Evolutionary conservation across 208 protist genomes (phyloP), one percentile per base, ranked within the genome.

Genomic region (Leishmania mexicana): DNA sequence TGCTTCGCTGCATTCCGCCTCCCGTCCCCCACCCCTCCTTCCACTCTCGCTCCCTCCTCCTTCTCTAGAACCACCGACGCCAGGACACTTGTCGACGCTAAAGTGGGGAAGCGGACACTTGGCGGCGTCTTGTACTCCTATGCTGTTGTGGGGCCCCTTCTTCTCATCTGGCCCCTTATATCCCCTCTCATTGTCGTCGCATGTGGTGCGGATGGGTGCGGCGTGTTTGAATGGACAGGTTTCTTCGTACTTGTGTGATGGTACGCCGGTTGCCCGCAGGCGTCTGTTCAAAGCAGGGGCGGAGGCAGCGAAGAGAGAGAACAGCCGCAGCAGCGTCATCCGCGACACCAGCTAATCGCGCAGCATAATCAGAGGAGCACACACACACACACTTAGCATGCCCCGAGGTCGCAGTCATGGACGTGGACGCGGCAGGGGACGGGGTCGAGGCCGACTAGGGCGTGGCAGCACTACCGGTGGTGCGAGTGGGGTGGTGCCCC

Each of bases 351-450:
- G 13, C 13, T 40, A 24, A 19, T 68, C 62, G 3, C 2, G 15
- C 62, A 35, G 8, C 62, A 38, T n/a, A 74, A 4, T 53, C 68
- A 72, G 10, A 51, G 28, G n/a, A 28, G 49, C 45, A 0, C 24
- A 31, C 57, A 62, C 24, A 31, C 57, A 62, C 17, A 10, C 28
- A 40, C 28, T 53, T 51, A 42, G 31, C 17, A 87, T 87, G 84
- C 49, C 80, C 45, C 83, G 86, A 71, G 83, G 83, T 8, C 80
- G 80, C 53, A 75, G 80, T 68, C 71, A 72, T 13, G 71, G 74
- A 6, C 73, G 74, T 45, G 74, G 80, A 15, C 45, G 73, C 35
- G 57, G 31, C 35, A 38, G 57, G 24, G 82, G 77, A 53, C 72
- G 78, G 1, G 83, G 74, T n/a, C 70, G 83, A 75, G 78, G 81